Evolutionary conservation across 2,329 filamentous ascomycete species (phyloP).

Genomic region (Pyrenophora tritici-repentis): DNA sequence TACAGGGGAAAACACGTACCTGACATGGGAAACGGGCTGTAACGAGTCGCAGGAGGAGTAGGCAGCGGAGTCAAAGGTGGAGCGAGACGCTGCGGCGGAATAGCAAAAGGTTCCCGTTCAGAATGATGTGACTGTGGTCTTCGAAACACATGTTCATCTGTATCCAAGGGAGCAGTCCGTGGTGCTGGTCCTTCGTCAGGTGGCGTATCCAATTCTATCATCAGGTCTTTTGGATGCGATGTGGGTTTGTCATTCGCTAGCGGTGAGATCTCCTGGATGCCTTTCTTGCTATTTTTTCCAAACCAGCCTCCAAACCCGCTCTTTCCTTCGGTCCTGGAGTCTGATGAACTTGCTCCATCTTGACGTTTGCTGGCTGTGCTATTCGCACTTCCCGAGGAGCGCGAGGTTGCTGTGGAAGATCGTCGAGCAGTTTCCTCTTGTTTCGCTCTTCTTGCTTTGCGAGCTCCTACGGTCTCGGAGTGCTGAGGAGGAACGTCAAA

Average conservation of each 20-base stretch:
- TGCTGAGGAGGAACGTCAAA: constrained; percentile 34
- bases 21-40: constrained; percentile 9
- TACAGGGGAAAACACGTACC: constrained; percentile 21
- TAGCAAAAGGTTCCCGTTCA: constrained; percentile 8
- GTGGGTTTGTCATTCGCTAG: constrained; percentile 19
- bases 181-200: constrained; percentile 16
- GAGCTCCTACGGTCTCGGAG: constrained; percentile 32
- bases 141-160: constrained; percentile 3
- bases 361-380: constrained; percentile 16
- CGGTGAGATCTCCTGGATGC: constrained; percentile 31
- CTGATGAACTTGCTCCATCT: constrained; percentile 3
- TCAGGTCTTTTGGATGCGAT: not conserved
- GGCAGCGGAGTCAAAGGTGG: constrained; percentile 19
- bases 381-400: constrained; percentile 28
- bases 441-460: constrained; percentile 29
- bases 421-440: constrained; percentile 24
- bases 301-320: constrained; percentile 25
- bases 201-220: constrained; percentile 6
- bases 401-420: constrained; percentile 28
- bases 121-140: constrained; percentile 7
- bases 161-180: constrained; percentile 17
- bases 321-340: constrained; percentile 18
- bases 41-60: constrained; percentile 21
- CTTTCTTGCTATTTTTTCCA: constrained; percentile 27
- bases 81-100: constrained; percentile 19